Conservation (phyloP, 2,329 filamentous ascomycete species). For the Nothopassalora personata region DNA sequence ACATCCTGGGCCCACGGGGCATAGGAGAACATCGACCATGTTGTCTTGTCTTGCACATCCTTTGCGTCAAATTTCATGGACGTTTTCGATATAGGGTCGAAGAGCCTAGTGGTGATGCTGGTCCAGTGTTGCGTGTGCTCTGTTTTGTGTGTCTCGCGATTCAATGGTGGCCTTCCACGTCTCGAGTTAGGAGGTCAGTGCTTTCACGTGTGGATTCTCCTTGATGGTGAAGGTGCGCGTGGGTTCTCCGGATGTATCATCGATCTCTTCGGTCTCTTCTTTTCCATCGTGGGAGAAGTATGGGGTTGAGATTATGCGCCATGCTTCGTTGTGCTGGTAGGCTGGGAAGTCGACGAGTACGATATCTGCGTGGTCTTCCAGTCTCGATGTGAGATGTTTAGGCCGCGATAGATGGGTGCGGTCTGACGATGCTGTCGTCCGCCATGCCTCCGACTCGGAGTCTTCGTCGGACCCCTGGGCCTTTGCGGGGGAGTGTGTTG, state of each 20-base stretch:
- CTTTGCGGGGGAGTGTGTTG: conserved; percentile 15
- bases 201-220: conserved; percentile 47
- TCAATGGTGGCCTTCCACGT: conserved; percentile 39
- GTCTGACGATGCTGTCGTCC: conserved; percentile 59
- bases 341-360: conserved; percentile 50
- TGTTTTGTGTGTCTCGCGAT: conserved; percentile 40
- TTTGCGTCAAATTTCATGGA: conserved; percentile 4
- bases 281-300: conserved; percentile 59
- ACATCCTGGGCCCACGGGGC: conserved; percentile 52
- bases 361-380: conserved; percentile 45
- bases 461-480: conserved; percentile 28
- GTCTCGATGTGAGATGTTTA: conserved; percentile 44
- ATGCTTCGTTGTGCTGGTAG: conserved; percentile 46
- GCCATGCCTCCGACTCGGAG: conserved; percentile 59
- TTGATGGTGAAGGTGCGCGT: conserved; percentile 53
- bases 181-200: conserved; percentile 39
- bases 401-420: conserved; percentile 57
- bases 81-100: conserved; percentile 19
- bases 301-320: conserved; percentile 43
- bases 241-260: conserved; percentile 52
- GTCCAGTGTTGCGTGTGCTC: conserved; percentile 46
- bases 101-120: conserved; percentile 32
- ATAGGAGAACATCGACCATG: conserved; percentile 57
- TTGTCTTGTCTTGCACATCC: conserved; percentile 26
- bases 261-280: conserved; percentile 49